Evolutionary conservation across 2,329 filamentous ascomycete species (phyloP).

Genomic region (Cordyceps cateniannulata): DNA sequence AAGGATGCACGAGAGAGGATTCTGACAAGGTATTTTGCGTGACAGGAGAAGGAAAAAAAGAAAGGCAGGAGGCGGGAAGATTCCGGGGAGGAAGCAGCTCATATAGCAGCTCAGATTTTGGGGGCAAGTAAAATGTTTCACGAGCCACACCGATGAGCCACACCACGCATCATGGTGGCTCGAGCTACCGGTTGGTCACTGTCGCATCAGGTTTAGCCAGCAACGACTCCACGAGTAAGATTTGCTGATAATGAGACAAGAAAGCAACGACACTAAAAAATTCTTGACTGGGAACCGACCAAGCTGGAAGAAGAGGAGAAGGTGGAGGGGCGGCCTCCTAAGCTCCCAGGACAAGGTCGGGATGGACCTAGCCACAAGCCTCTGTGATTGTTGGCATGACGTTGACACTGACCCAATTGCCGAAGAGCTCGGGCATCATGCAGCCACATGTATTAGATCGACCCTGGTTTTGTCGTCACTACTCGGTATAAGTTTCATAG

Average conservation of each 20-base stretch:
- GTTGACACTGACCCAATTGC: constrained; percentile 8
- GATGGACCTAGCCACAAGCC: too few relatives aligned
- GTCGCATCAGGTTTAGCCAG: background rate
- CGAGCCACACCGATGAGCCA: background rate
- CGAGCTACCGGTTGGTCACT: background rate
- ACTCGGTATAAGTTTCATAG: background rate
- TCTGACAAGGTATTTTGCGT: constrained; percentile 1
- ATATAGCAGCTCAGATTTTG: background rate
- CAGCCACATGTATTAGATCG: too few relatives aligned
- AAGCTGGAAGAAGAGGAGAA: background rate
- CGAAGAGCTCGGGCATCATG: constrained; percentile 2
- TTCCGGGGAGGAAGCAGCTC: constrained; percentile 1
- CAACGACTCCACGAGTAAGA: too few relatives aligned
- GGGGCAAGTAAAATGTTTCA: background rate
- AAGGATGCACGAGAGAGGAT: background rate
- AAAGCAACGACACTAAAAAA: background rate
- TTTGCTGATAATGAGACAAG: background rate
- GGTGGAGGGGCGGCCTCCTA: background rate
- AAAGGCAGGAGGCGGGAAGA: background rate
- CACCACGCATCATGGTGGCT: background rate
- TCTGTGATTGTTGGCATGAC: constrained; percentile 1
- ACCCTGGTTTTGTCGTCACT: background rate
- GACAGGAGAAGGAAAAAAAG: background rate
- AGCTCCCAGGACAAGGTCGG: background rate
- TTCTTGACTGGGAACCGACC: background rate